Evolutionary conservation across 768 basidiomycete genomes (phyloP), one percentile per base, ranked within the genome.

Genomic region (Pleurotus tuoliensis): DNA sequence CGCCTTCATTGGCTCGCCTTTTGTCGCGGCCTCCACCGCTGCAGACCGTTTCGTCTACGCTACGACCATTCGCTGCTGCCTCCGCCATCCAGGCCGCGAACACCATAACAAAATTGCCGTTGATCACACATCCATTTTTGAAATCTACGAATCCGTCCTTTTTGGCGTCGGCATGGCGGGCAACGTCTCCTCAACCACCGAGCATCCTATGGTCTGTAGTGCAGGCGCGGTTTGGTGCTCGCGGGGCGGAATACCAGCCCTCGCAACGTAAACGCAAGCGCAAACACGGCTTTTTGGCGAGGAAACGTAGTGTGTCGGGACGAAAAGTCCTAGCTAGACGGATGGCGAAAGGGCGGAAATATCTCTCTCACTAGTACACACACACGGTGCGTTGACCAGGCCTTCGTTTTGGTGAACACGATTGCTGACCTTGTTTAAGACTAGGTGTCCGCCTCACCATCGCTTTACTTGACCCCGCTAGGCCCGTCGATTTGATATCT

Each of bases 241-340:
- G 84, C 44, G 95, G 95, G 44, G 82, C 84, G n/a, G 92, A 95
- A 71, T 98, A 98, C 64, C 95, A 98, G 68, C 95, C 95, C n/a
- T 93, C 90, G 0, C 94, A 96, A 70, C 82, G 94, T 41, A 91
- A 90, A 66, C 76, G 95, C 62, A 98, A 98, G 77, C 81, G 93
- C 63, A 93, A 88, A 68, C 90, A 92, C 67, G 95, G 95, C 5
- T 98, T 96, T 71, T 79, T 98, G 34, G 82, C 87, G 0, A 75
- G 94, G 58, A 84, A 88, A 69, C 79, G 80, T 62, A 82, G 78
- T 7, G 78, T 81, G 20, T 76, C 81, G 37, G 94, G 93, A 2
- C 81, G 87, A 61, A 91, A 82, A 63, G 81, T 92, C 43, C 74
- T 98, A 51, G 78, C 69, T 20, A 78, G 90, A 53, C 81, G 95